These are phyloP conservation scores for Monosporascus sp. DNA, from an alignment of 2,329 filamentous ascomycete species.

Conservation along the genomic window DNA sequence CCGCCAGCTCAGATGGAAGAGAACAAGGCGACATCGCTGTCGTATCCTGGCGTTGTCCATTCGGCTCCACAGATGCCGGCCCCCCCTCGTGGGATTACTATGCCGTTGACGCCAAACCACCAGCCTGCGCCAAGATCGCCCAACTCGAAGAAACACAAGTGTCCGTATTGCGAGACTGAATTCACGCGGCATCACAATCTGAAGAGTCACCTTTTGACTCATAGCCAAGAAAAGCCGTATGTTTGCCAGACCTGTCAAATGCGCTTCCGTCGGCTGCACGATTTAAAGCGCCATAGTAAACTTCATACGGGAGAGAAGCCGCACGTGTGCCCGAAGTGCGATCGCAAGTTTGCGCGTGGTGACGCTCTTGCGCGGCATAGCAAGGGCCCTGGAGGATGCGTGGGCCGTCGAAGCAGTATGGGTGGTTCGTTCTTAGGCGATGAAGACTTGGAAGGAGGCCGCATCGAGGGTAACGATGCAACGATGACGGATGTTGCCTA, in stretches of 20 bases:
- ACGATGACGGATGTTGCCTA: constrained; percentile 54
- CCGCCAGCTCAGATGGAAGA: constrained; percentile 46
- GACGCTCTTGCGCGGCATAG: constrained; percentile 93
- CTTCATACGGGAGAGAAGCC: constrained; percentile 94
- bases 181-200: constrained; percentile 97
- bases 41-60: constrained; percentile 49
- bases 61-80: constrained; percentile 37
- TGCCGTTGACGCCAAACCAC: constrained; percentile 47
- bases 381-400: constrained; percentile 92
- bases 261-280: constrained; percentile 86
- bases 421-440: constrained; percentile 69
- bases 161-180: constrained; percentile 91
- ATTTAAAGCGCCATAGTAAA: constrained; percentile 93
- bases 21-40: constrained; percentile 45
- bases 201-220: constrained; percentile 93
- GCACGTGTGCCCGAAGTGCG: constrained; percentile 91
- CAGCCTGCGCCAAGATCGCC: constrained; percentile 59
- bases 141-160: constrained; percentile 84
- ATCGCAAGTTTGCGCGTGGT: constrained; percentile 88
- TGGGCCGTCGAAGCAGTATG: constrained; percentile 82
- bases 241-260: constrained; percentile 90
- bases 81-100: constrained; percentile 49
- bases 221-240: constrained; percentile 97
- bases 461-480: constrained; percentile 46
- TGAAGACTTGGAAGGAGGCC: constrained; percentile 60